Conservation (phyloP, 139 green algal genomes). For the Coelastrella sp. region DNA sequence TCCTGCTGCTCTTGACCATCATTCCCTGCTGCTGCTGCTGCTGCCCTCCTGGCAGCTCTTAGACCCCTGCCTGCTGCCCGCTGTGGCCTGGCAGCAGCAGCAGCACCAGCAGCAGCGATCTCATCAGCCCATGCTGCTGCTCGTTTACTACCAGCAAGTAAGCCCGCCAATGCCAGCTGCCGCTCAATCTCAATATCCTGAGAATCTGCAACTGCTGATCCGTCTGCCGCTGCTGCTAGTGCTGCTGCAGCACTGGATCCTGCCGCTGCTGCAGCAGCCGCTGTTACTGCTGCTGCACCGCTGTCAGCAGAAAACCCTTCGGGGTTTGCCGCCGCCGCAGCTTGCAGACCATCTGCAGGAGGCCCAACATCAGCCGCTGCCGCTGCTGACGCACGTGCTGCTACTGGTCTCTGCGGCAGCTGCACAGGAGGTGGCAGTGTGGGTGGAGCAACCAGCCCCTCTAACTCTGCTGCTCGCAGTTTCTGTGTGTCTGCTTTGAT, state of each 20-base stretch:
- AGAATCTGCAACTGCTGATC: neutral
- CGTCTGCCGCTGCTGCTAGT: neutral
- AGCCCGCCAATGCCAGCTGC: conserved; percentile 11
- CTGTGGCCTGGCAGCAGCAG: neutral
- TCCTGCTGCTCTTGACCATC: too few relatives aligned
- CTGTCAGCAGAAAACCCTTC: neutral
- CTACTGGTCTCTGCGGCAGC: conserved; percentile 61
- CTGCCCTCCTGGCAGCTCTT: neutral
- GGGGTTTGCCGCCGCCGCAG: neutral
- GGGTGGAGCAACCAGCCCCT: conserved; percentile 20
- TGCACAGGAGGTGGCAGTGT: conserved; percentile 55
- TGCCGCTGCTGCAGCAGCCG: neutral
- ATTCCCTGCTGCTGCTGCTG: neutral
- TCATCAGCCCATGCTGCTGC: conserved; percentile 32
- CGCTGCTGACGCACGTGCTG: neutral
- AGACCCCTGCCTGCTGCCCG: neutral
- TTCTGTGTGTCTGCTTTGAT: neutral
- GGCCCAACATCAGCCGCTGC: neutral
- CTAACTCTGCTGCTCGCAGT: conserved; percentile 43
- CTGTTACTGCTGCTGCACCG: neutral
- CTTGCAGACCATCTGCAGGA: neutral
- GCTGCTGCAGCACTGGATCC: neutral
- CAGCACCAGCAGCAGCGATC: conserved; percentile 14
- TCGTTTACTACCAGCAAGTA: conserved; percentile 28
- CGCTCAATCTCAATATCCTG: neutral